phyloP scores from a whole-genome alignment of 2,329 filamentous ascomycete species.

The Esteya vermicola region DNA sequence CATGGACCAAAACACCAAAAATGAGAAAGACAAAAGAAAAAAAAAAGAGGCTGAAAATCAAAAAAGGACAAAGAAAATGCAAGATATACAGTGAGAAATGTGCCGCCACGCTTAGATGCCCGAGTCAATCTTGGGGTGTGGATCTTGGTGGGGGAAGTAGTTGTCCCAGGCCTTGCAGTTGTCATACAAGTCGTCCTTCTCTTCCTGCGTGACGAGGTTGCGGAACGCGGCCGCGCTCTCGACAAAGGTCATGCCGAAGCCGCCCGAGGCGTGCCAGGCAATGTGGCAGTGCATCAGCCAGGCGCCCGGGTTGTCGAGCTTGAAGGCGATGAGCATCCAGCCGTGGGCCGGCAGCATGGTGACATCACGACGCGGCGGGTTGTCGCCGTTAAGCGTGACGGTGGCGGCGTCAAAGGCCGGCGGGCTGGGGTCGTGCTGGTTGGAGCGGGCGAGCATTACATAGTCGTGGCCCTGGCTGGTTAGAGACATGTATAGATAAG shows the following conservation, averaged over 20 bases:
- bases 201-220: slow-evolving; percentile 3
- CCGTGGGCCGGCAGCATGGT: slow-evolving; percentile 25
- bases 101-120: too few relatives aligned
- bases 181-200: slow-evolving; percentile 4
- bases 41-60: too few relatives aligned
- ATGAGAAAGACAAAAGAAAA: too few relatives aligned
- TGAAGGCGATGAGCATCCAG: slow-evolving; percentile 29
- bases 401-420: slow-evolving; percentile 7
- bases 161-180: slow-evolving; percentile 10
- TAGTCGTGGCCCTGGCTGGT: slow-evolving; percentile 14
- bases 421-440: background rate
- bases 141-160: slow-evolving; percentile 7
- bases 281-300: slow-evolving; percentile 33
- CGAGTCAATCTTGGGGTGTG: slow-evolving; percentile 7
- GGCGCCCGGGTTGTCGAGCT: slow-evolving; percentile 31
- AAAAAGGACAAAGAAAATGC: too few relatives aligned
- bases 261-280: slow-evolving; percentile 31
- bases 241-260: slow-evolving; percentile 34
- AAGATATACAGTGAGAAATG: too few relatives aligned
- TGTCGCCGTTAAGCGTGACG: slow-evolving; percentile 17
- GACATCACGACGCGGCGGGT: slow-evolving; percentile 29
- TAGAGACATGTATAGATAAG: too few relatives aligned
- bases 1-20: too few relatives aligned
- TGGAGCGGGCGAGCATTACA: slow-evolving; percentile 12
- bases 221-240: slow-evolving; percentile 14